Percentiles rank a stretch among this genome's conserved stretches.
These are phyloP conservation scores for Circinella minor DNA, from an alignment of 371 early-diverging fungal genomes.

Conservation along the genomic window DNA sequence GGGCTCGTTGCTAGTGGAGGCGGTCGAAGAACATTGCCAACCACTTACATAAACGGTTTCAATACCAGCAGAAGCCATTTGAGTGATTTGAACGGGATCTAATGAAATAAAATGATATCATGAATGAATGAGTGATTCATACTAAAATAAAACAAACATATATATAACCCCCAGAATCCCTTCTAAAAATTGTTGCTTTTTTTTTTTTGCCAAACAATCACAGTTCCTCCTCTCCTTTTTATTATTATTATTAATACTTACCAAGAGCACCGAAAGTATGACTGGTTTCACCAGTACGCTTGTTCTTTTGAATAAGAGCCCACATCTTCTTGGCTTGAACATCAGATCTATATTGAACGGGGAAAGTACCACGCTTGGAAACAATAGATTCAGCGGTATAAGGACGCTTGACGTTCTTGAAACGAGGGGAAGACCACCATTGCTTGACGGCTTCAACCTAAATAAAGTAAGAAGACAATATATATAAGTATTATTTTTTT, in stretches of 20 bases:
- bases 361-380: conserved; percentile 87
- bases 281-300: conserved; percentile 77
- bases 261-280: conserved; percentile 92
- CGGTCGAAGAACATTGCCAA: conserved; percentile 98
- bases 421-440: conserved; percentile 91
- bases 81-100: conserved; percentile 94
- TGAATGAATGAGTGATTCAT: no score
- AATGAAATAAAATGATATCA: background rate
- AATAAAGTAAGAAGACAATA: background rate
- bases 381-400: conserved; percentile 93
- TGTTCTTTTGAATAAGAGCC: conserved; percentile 81
- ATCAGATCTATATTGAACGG: conserved; percentile 81
- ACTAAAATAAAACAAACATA: no score
- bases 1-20: conserved; percentile 96
- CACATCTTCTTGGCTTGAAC: conserved; percentile 93
- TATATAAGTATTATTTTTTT: no score
- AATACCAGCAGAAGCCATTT: conserved; percentile 94
- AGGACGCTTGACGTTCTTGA: conserved; percentile 84
- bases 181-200: background rate
- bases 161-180: no score
- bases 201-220: background rate
- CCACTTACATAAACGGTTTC: conserved; percentile 95
- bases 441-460: conserved; percentile 82
- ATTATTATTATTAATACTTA: background rate
- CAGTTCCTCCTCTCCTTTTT: no score